Evolutionary conservation across 2,329 filamentous ascomycete species (phyloP), one percentile per base, ranked within the genome.

Genomic region (Calonectria pseudoturangicola): DNA sequence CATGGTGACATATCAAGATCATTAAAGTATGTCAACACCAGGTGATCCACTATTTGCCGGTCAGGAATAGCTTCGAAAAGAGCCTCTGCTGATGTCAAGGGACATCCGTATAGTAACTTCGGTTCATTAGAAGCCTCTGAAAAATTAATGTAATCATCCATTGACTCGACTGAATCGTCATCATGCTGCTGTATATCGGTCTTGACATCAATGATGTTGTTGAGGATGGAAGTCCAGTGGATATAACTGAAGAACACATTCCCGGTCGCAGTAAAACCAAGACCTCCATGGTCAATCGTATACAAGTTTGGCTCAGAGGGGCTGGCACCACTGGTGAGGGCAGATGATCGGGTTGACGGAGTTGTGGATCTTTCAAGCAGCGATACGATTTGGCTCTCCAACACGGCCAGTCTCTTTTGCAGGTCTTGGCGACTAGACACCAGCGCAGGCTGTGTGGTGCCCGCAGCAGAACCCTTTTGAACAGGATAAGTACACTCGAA

Each of bases 1-100:
- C 54, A 58, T n/a, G 54, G 54, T 21, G 54, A 58, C 39, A 58
- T 21, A 58, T 58, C 54, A 18, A 58, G 33, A 27, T 58, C 54
- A 9, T 58, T 58, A 41, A 58, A 58, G 16, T 58, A 58, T 12
- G 54, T 58, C 33, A 58, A 41, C 2, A 58, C 54, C 13, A 58
- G n/a, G 33, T 58, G 54, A 41, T 58, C 54, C n/a, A 58, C 54
- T 13, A 13, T 58, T 36, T 58, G 33, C 4, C 54, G 33, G n/a
- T 58, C 54, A 21, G 54, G 54, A 41, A 58, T 25, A 41, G 54
- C 54, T 16, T n/a, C 54, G 25, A 58, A 58, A 8, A 58, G 54
- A 3, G 36, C 33, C 12, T 58, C 54, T 8, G n/a, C 33, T 15
- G 54, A 41, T 16, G 54, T 13, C 13, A 27, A 41, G 25, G 54